Conservation (phyloP, 768 basidiomycete species). For the Tremella fuciformis region DNA sequence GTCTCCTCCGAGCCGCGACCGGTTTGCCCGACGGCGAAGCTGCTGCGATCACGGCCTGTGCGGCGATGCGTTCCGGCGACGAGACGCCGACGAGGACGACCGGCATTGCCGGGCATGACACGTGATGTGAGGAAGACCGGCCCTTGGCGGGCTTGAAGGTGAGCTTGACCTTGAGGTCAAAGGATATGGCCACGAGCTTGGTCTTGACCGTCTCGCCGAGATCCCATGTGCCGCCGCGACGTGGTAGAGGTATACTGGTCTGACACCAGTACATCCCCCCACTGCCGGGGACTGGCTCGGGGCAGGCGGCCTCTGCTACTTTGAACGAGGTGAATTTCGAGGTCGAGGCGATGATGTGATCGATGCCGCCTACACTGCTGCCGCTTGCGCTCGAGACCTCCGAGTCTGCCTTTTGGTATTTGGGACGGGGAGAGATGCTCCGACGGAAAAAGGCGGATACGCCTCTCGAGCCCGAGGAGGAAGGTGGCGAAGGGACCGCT, state of each 20-base stretch:
- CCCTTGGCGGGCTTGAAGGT: conserved; percentile 18
- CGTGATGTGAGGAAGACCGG: conserved; percentile 17
- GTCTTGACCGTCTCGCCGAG: conserved; percentile 36
- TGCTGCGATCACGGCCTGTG: conserved; percentile 12
- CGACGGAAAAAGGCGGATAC: conserved; percentile 24
- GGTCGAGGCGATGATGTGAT: neutral
- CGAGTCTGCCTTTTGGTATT: neutral
- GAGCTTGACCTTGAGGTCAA: conserved; percentile 25
- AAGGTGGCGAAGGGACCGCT: conserved; percentile 10
- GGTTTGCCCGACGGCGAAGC: conserved; percentile 9
- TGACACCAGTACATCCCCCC: conserved; percentile 28
- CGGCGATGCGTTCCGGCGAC: conserved; percentile 20
- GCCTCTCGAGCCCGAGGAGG: conserved; percentile 1
- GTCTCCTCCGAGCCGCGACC: conserved; percentile 15
- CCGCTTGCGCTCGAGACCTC: conserved; percentile 1
- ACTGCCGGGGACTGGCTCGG: conserved; percentile 15
- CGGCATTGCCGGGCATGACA: conserved; percentile 25
- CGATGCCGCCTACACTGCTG: neutral
- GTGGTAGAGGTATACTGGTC: conserved; percentile 22
- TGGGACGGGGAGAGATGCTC: conserved; percentile 22
- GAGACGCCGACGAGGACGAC: conserved; percentile 25
- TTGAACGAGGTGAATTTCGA: conserved; percentile 9
- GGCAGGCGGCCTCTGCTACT: conserved; percentile 19
- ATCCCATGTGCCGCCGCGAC: conserved; percentile 38
- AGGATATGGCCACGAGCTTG: conserved; percentile 25